Evolutionary conservation across 768 basidiomycete genomes (phyloP).

Genomic region (Dacryopinax spathularia): DNA sequence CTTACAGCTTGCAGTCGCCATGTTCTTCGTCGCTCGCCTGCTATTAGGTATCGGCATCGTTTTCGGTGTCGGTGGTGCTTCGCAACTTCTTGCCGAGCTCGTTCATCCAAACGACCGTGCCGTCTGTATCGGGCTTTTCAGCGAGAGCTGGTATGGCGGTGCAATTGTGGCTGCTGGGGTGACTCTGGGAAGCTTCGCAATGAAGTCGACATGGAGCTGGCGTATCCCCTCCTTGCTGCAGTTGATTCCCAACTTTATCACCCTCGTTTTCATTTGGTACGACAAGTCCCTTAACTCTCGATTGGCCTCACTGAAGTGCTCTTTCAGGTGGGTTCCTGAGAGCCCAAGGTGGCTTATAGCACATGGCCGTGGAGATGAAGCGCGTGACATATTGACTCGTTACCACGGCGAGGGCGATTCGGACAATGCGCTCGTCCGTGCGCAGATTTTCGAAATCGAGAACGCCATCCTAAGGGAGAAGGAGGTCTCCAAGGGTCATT

Average conservation of each 20-base stretch:
- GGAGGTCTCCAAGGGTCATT: constrained; percentile 33
- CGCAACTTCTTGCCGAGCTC: constrained; percentile 8
- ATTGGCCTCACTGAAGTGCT: not conserved
- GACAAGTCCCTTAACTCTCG: constrained; percentile 13
- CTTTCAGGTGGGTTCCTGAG: constrained; percentile 37
- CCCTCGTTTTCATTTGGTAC: constrained; percentile 38
- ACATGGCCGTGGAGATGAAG: constrained; percentile 39
- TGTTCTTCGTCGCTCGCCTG: constrained; percentile 7
- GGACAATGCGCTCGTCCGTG: constrained; percentile 40
- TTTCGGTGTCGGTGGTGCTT: constrained; percentile 6
- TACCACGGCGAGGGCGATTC: constrained; percentile 47
- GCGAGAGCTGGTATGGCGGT: constrained; percentile 9
- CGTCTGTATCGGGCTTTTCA: constrained; percentile 7
- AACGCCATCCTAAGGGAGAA: constrained; percentile 26
- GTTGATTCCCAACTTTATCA: constrained; percentile 37
- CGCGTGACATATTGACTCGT: constrained; percentile 34
- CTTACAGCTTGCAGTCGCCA: not conserved
- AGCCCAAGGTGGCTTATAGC: constrained; percentile 53
- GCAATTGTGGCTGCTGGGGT: constrained; percentile 19
- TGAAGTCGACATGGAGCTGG: constrained; percentile 44
- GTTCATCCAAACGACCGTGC: constrained; percentile 9
- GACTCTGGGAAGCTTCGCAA: not conserved
- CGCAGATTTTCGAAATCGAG: constrained; percentile 44
- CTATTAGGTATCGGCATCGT: constrained; percentile 10
- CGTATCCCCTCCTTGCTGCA: constrained; percentile 53